Percentiles rank a stretch among this genome's conserved stretches.
phyloP scores from a whole-genome alignment of 306 rosid species.

The Lathyrus aphaca region DNA sequence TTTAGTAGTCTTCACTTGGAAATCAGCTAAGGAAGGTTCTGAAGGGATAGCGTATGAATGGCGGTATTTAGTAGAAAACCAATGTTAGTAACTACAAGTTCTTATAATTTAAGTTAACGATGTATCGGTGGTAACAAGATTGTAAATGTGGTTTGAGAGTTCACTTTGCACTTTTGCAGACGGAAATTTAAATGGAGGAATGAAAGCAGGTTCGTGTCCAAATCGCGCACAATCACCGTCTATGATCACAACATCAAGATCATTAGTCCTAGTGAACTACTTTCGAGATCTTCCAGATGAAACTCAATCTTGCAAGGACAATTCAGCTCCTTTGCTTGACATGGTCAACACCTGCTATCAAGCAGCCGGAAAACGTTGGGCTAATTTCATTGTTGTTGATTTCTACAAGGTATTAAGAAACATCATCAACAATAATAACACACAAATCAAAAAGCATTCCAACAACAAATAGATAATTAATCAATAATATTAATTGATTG shows the following conservation, averaged over 20 bases:
- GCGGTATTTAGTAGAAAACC: conserved; percentile 87
- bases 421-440: too few relatives aligned
- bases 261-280: conserved; percentile 68
- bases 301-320: conserved; percentile 65
- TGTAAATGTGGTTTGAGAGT: conserved; percentile 20
- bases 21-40: conserved; percentile 66
- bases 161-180: conserved; percentile 49
- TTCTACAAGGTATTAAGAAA: conserved; percentile 41
- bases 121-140: background rate
- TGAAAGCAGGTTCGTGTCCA: conserved; percentile 71
- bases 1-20: conserved; percentile 85
- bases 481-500: too few relatives aligned
- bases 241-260: conserved; percentile 63
- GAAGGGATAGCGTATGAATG: conserved; percentile 96
- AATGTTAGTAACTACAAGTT: conserved; percentile 57
- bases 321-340: conserved; percentile 66
- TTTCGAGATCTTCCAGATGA: conserved; percentile 53
- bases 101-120: background rate
- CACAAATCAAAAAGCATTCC: too few relatives aligned
- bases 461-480: too few relatives aligned
- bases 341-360: conserved; percentile 67
- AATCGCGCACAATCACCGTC: conserved; percentile 65
- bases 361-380: conserved; percentile 75
- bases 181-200: conserved; percentile 60
- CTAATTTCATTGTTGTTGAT: conserved; percentile 86